phyloP scores from a whole-genome alignment of 352 stramenopile genomes.

The Globisporangium carolinianum region DNA sequence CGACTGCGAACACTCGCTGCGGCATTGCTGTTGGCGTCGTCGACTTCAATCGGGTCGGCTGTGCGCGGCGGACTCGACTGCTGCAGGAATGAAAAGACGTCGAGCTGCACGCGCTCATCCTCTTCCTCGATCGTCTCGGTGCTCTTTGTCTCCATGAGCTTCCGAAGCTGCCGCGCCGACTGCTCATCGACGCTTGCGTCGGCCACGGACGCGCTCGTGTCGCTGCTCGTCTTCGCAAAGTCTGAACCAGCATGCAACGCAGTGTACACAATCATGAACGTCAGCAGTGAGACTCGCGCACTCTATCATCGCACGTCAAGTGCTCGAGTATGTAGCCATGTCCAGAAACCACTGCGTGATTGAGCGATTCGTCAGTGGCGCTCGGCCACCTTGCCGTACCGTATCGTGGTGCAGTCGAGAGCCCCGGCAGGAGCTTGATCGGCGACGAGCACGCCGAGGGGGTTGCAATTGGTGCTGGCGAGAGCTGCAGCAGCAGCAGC shows the following conservation, averaged over 20 bases:
- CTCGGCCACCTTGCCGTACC: constrained; percentile 18
- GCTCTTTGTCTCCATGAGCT: constrained; percentile 67
- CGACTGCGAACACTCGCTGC: constrained; percentile 11
- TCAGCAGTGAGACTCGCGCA: too few relatives aligned
- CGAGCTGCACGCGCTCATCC: constrained; percentile 72
- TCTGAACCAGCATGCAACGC: constrained; percentile 14
- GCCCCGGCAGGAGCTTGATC: constrained; percentile 68
- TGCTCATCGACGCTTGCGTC: constrained; percentile 22
- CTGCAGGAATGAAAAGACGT: constrained; percentile 82
- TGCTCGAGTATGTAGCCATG: too few relatives aligned
- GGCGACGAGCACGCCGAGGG: constrained; percentile 22
- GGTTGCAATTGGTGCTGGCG: constrained; percentile 34
- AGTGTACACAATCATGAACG: neutral
- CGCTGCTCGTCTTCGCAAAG: constrained; percentile 19
- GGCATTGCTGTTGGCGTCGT: neutral
- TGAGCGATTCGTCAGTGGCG: too few relatives aligned
- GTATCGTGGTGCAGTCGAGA: constrained; percentile 47
- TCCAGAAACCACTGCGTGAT: too few relatives aligned
- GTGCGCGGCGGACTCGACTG: constrained; percentile 19
- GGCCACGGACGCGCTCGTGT: constrained; percentile 7
- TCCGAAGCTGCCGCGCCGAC: constrained; percentile 49
- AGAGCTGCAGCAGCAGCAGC: constrained; percentile 52
- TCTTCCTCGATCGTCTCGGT: constrained; percentile 77
- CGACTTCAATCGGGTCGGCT: constrained; percentile 3
- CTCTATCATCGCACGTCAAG: neutral